Conservation (phyloP, 306 rosid species). For the Carpinus fangiana region DNA sequence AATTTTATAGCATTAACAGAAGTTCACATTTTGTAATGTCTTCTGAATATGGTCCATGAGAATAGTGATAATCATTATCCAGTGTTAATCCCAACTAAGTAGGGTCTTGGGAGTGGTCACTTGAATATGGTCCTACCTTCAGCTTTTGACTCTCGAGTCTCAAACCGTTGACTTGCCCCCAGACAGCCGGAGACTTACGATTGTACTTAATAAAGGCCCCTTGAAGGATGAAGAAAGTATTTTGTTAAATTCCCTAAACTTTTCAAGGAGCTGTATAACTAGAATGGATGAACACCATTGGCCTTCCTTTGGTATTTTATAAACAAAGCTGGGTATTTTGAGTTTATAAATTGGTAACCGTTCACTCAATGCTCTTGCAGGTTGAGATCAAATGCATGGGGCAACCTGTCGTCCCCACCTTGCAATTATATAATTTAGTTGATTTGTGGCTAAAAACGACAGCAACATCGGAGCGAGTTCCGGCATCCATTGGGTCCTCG, state of each 20-base stretch:
- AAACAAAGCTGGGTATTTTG: conserved; percentile 3
- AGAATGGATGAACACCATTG: too few relatives aligned
- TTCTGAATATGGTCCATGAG: background rate
- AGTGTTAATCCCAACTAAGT: background rate
- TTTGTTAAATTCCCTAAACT: background rate
- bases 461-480: conserved; percentile 52
- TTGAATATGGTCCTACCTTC: background rate
- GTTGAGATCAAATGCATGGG: conserved; percentile 94
- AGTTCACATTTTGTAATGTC: background rate
- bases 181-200: background rate
- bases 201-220: too few relatives aligned
- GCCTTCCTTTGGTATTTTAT: background rate
- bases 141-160: background rate
- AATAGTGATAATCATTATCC: background rate
- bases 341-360: conserved; percentile 9
- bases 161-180: background rate
- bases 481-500: conserved; percentile 75
- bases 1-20: background rate
- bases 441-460: conserved; percentile 80
- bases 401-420: conserved; percentile 70
- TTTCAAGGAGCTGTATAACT: too few relatives aligned
- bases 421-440: conserved; percentile 63
- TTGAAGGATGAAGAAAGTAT: background rate
- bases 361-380: conserved; percentile 36
- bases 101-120: background rate